Base-by-base conservation (phyloP, 2,329 filamentous ascomycete genomes). In the Fusarium ambrosium region DNA sequence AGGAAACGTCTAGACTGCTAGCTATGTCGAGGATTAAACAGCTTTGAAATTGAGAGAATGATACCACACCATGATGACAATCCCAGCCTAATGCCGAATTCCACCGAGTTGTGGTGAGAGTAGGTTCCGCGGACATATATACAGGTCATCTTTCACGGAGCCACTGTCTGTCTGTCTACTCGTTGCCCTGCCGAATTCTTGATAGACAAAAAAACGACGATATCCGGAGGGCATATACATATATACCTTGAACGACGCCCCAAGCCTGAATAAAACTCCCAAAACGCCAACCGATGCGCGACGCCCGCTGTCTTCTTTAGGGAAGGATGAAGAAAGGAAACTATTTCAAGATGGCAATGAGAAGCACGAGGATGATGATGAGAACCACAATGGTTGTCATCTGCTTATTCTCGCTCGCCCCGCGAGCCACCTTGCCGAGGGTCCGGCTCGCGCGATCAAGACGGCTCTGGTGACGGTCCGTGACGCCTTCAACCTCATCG, bases 351-450 rank as follows among this genome's bases (percentile, higher is more conserved):
- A 97, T 90, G 27, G 93, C 90, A 84, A 98, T 97, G 79, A 98
- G 82, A 78, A 98, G 84, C 6, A 98, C 88, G 78, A 98, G 84
- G 13, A 98, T 88, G 61, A 97, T 89, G 77, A 98, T 97, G 81
- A 98, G 85, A 20, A 92, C 89, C 75, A 98, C 91, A 68, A 97
- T 94, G 32, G 92, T 89, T 66, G 91, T 92, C 91, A 97, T 92
- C 85, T 96, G 95, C 90, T 93, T 94, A 83, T 96, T 97, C 80
- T 97, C 95, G 78, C 91, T 91, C 3, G 95, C 95, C 72, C 91
- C 92, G 75, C 91, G 86, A 13, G 93, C 90, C 69, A 98, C 91
- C 74, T 88, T 89, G 45, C 92, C 92, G 71, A 99, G 85, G 76
- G 92, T 88, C 75, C 89, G 90, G 77, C 91, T 89, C 36, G 96